phyloP scores from a whole-genome alignment of 176 grass and related monocot species.

The Olyra latifolia region DNA sequence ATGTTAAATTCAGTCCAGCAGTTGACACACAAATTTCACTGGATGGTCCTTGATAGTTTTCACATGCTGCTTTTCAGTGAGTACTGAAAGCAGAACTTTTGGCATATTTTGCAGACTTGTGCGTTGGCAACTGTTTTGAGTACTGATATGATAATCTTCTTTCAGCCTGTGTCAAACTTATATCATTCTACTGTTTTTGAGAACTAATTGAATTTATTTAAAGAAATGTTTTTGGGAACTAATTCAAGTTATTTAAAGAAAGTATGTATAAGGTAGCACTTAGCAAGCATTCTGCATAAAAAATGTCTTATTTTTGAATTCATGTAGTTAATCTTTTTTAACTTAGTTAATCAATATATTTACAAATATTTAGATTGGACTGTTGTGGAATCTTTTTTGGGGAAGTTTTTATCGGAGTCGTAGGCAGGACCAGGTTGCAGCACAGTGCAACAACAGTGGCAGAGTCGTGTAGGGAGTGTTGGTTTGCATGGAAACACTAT shows the following conservation, averaged over 20 bases:
- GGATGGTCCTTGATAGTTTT: neutral
- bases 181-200: conserved; percentile 6
- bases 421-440: no score
- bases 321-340: neutral
- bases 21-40: neutral
- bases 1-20: conserved; percentile 1
- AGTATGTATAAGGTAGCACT: neutral
- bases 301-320: neutral
- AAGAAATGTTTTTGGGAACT: neutral
- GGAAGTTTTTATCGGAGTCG: no score
- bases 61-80: neutral
- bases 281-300: neutral
- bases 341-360: neutral
- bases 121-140: neutral
- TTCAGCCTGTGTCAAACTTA: neutral
- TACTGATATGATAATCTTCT: neutral
- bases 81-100: conserved; percentile 7
- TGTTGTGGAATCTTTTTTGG: no score
- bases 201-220: neutral
- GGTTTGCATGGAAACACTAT: no score
- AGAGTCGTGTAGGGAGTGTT: no score
- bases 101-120: conserved; percentile 5
- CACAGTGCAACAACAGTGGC: no score
- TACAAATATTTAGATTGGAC: neutral
- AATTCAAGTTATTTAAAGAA: neutral